Evolutionary conservation across 805 yeast species (phyloP), one percentile per base, ranked within the genome.

Genomic region (Komagataella ulmi): DNA sequence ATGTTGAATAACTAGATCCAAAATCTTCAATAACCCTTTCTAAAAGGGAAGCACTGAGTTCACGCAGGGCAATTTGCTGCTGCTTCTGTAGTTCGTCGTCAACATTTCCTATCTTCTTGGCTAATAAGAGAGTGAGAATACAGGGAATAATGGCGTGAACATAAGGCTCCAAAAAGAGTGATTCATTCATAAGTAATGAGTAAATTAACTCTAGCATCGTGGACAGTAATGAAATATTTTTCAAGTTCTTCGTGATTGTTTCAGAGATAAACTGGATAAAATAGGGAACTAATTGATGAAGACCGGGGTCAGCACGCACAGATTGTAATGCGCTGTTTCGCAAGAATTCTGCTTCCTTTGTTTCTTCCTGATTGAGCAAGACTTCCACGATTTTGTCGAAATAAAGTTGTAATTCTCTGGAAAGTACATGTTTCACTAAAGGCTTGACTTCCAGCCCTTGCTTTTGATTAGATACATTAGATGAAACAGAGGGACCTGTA

Each of bases 81-180:
- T 49, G 44, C 46, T 36, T 51, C 48, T 18, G n/a, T 47, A 30
- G 14, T 18, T 48, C n/a, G 50, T 53, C 17, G 17, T 59, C 63
- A 23, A 63, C 62, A 1, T 60, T 60, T 2, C 97, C 97, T n/a
- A 91, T 77, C 54, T 87, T 79, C 61, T 89, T 89, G 1, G 98
- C 97, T 49, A 93, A 74, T 47, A 93, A 74, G 18, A 91, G 73
- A 0, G 99, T 93, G 57, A 93, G 73, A 40, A 93, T 83, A 54
- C 97, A 88, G n/a, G 99, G 99, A 87, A 93, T 88, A 58, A 93
- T 71, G 0, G 96, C 91, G 69, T 95, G 99, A 48, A 93, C 88
- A 61, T 91, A 91, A 8, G 98, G 99, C 58, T 91, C 97, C 54
- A 91, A 74, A 59, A 89, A 91, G 45, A 93, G 81, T 18, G 95